Conservation (phyloP, 331 rosid species). For the Cydonia oblonga region DNA sequence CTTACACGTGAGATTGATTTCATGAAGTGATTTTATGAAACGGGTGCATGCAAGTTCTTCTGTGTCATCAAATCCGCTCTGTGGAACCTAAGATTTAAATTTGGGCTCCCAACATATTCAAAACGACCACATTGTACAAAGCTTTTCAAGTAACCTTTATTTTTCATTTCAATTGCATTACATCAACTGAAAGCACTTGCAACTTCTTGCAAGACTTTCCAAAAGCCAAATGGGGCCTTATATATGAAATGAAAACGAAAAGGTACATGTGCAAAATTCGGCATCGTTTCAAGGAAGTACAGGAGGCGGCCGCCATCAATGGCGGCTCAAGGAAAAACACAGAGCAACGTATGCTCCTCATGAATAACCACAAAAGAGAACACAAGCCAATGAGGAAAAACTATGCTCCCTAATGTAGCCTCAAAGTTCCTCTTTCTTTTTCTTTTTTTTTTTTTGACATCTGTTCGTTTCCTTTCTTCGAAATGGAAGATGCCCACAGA, state of each 20-base stretch:
- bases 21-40: too few species aligned
- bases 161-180: slow-evolving; percentile 5
- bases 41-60: neutral
- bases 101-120: neutral
- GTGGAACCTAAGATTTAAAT: neutral
- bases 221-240: slow-evolving; percentile 17
- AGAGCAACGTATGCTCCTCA: neutral
- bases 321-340: neutral
- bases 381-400: slow-evolving; percentile 17
- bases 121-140: neutral
- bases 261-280: neutral
- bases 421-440: neutral
- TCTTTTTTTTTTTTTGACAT: neutral
- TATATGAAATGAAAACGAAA: neutral
- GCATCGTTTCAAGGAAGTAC: neutral
- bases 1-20: too few species aligned
- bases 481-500: slow-evolving; percentile 21
- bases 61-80: fast-evolving
- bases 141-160: neutral
- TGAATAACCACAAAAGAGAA: slow-evolving; percentile 12
- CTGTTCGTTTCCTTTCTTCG: slow-evolving; percentile 9
- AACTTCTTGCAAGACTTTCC: slow-evolving; percentile 6
- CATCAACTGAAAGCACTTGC: slow-evolving; percentile 11
- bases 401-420: slow-evolving; percentile 15
- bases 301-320: slow-evolving; percentile 5